Conservation (phyloP, 2,329 filamentous ascomycete species). For the Venturia pyrina region DNA sequence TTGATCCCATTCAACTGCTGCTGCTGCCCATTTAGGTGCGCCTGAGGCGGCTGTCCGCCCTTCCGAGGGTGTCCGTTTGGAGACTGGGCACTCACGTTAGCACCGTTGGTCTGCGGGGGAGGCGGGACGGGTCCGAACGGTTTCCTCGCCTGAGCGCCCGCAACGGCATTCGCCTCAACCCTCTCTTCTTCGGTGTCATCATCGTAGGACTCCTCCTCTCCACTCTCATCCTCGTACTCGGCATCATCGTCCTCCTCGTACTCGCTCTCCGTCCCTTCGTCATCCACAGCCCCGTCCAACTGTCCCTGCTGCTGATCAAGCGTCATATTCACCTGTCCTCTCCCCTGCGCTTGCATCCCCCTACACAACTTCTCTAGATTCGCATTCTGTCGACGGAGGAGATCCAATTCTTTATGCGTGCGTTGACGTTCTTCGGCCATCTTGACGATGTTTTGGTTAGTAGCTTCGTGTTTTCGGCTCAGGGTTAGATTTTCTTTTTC, state of each 20-base stretch:
- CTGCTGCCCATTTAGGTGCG: conserved; percentile 1
- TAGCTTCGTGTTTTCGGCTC: conserved; percentile 86
- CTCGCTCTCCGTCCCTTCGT: conserved; percentile 36
- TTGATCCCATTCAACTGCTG: conserved; percentile 13
- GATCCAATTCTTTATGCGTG: conserved; percentile 65
- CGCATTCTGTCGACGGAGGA: conserved; percentile 73
- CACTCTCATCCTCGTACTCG: conserved; percentile 17
- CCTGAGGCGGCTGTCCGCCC: neutral
- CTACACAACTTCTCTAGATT: conserved; percentile 92
- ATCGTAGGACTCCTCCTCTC: conserved; percentile 11
- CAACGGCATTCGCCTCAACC: conserved; percentile 7
- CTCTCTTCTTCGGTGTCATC: conserved; percentile 14
- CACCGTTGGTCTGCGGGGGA: conserved; percentile 7
- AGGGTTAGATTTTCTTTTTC: conserved; percentile 93
- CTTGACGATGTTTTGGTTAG: conserved; percentile 87
- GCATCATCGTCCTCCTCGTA: conserved; percentile 46
- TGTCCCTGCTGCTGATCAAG: conserved; percentile 36
- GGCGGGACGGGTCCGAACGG: conserved; percentile 13
- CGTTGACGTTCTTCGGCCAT: conserved; percentile 90
- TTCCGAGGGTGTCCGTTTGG: conserved; percentile 8
- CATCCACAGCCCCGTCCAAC: conserved; percentile 22
- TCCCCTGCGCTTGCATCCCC: conserved; percentile 90
- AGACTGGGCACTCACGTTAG: neutral
- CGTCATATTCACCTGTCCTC: conserved; percentile 55
- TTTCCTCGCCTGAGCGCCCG: neutral